A percentile compares a stretch with the other conserved stretches of the same genome.
These are phyloP conservation scores for Phenoliferia sp. DNA, from an alignment of 1,284 basidiomycete species.

Conservation along the genomic window DNA sequence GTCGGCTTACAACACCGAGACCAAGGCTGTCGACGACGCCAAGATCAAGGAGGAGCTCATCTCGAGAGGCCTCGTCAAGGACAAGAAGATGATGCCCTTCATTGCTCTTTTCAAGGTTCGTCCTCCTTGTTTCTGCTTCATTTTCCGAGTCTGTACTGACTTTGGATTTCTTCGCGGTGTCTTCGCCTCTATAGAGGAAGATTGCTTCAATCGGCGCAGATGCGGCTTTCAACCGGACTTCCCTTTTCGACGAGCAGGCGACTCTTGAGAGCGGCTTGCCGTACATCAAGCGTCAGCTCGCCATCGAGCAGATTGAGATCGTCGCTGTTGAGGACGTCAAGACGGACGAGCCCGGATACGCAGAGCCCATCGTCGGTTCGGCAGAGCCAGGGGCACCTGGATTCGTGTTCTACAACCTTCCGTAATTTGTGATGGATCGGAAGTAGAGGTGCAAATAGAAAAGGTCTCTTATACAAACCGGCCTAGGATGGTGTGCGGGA, in stretches of 20 bases:
- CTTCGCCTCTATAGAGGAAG: slow-evolving; percentile 66
- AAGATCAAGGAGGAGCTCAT: slow-evolving; percentile 68
- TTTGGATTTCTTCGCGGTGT: too few relatives aligned
- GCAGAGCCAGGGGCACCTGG: slow-evolving; percentile 84
- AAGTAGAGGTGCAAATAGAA: too few relatives aligned
- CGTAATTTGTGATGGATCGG: neutral
- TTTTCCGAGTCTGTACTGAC: neutral
- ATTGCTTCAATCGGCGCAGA: slow-evolving; percentile 71
- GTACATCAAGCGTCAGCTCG: slow-evolving; percentile 80
- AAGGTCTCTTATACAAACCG: too few relatives aligned
- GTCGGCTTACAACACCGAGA: slow-evolving; percentile 59
- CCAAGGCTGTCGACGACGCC: slow-evolving; percentile 73
- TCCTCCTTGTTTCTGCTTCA: slow-evolving; percentile 4
- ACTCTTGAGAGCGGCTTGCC: slow-evolving; percentile 67
- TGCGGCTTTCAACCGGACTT: slow-evolving; percentile 76
- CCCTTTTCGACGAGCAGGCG: slow-evolving; percentile 81
- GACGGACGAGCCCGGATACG: slow-evolving; percentile 48
- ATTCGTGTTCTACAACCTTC: slow-evolving; percentile 29
- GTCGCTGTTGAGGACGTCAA: slow-evolving; percentile 53
- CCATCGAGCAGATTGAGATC: slow-evolving; percentile 66
- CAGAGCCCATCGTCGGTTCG: slow-evolving; percentile 64
- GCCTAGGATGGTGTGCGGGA: too few relatives aligned
- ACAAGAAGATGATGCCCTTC: slow-evolving; percentile 95
- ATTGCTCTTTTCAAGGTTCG: slow-evolving; percentile 75
- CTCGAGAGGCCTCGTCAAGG: slow-evolving; percentile 81